Base-by-base conservation (phyloP, 2,329 filamentous ascomycete species). In the Juglanconis sp. region DNA sequence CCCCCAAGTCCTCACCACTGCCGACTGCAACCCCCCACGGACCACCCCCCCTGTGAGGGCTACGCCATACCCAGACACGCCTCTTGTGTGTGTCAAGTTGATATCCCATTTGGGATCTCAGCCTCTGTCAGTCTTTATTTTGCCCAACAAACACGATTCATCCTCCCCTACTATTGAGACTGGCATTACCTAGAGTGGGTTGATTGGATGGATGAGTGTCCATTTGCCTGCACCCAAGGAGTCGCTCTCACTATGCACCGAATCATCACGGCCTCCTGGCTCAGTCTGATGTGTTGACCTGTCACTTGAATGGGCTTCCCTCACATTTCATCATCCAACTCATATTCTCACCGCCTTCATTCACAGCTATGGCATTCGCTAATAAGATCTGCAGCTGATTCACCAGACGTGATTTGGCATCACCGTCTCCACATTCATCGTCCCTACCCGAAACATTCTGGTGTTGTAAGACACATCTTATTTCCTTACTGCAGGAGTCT, bases 401-500 rank as follows among this genome's bases (percentile, higher is more conserved):
- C 24, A 40, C 40, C 44, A 35, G 47, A 34, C 34, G 36, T 49
- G 58, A 56, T 36, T 40, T 52, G 60, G 61, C 54, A 49, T 47
- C 57, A 38, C 47, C 53, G 52, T 51, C 44, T 57, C 55, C 48
- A 54, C 61, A 46, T 38, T 48, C 59, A 61, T 49, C 51, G 46
- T 53, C 56, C 46, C 38, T 55, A 56, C 42, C 53, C 56, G 62
- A 62, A 53, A 62, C 60, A 62, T 60, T 59, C 52, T 62, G 60
- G 59, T 60, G 62, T 62, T 64, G 62, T 64, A 63, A 61, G 62
- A 63, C 56, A 63, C 59, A 63, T 61, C 62, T 63, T 56, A 59
- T 63, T 63, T 63, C 56, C 62, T 63, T 62, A 17, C 56, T 56
- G 42, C 57, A 59, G 62, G 53, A 61, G 50, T 57, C 34, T 53